Base-by-base conservation (phyloP, 208 protist species). In the Angomonas desouzai region DNA sequence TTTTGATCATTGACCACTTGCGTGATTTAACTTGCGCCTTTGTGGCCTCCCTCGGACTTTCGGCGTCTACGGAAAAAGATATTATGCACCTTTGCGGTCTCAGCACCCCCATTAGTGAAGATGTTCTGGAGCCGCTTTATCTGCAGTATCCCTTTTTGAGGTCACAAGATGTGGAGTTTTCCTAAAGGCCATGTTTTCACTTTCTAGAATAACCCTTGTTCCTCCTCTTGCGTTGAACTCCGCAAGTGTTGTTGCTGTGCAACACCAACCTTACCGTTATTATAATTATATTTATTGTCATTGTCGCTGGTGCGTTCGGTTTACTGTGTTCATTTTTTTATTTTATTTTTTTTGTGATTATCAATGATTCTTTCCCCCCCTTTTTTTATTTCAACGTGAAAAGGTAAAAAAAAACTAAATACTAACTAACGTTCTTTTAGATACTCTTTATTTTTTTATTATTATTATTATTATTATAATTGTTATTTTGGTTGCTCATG, bases 1-100 rank as follows among this genome's bases (percentile, higher is more conserved):
- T 94, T 77, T 77, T 94, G 25, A 66, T 92, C 32, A 79, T 94
- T 32, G 85, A 94, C 48, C 75, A 85, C 10, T 65, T 94, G 45
- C 67, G 85, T 4, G 83, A 94, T 57, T 62, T 94, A 25, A 88
- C 78, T 0, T 94, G 88, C 62, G 85, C 83, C 10, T 83, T 94
- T 66, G 43, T 94, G 10, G 85, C 88, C 1, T 91, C 85, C 4
- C 60, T 92, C 0, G 85, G 70, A n/a, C 63, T 92, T 10, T 84
- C 68, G 10, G 79, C 73, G 2, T 66, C 68, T 13, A 81, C 75
- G 2, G 83, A 90, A 48, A 78, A 72, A 55, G 88, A 94, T 55
- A 63, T 94, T 49, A 56, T 94, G 36, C 76, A 72, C 38, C 70
- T 94, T 20, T 89, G 80, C 55, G 85, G 85, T 6, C 63, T 86